Evolutionary conservation across 192 early-diverging fungal species (phyloP), one percentile per base, ranked within the genome.

Genomic region (Coemansia sp.): DNA sequence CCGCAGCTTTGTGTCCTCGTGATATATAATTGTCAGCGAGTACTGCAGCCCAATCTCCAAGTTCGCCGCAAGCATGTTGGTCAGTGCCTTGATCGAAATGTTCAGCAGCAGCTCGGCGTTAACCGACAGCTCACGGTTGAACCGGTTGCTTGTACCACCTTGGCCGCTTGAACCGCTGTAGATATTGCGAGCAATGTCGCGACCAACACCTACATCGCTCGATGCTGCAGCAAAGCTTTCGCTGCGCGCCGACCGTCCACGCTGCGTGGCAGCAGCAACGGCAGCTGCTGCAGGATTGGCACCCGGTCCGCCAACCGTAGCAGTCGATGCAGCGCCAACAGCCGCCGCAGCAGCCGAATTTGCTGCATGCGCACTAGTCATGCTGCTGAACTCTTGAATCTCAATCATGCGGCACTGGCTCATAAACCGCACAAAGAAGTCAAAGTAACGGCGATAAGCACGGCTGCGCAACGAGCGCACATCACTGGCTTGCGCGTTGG

Each of bases 31-130:
- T 0, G 91, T 84, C 21, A 98, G 71, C 47, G 93, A 94, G 72
- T 88, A 92, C 76, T 92, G 87, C 59, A 98, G 76, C 23, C 93
- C 95, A 49, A 93, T 86, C 68, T 97, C 95, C 51, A 97, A 85
- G 73, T 98, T 98, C 5, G 92, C 90, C 9, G 89, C 86, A 20
- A 98, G 73, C 67, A 98, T 85, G 66, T 96, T 92, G 18, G 93
- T 92, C 47, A 98, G 79, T 2, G 91, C 91, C 49, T 89, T 84
- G 71, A 97, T 93, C 4, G 77, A 31, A 23, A 80, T 74, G 60
- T 74, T 71, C 1, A 80, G 72, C 64, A 80, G 62, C 25, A 74
- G 56, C 51, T 80, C 77, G 24, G 77, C 77, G 28, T 71, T 73
- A 50, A 74, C 72, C 42, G 72, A 67, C 48, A 74, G 49, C 77